Conservation (phyloP, 352 stramenopile species). For the Globisporangium parvum region DNA sequence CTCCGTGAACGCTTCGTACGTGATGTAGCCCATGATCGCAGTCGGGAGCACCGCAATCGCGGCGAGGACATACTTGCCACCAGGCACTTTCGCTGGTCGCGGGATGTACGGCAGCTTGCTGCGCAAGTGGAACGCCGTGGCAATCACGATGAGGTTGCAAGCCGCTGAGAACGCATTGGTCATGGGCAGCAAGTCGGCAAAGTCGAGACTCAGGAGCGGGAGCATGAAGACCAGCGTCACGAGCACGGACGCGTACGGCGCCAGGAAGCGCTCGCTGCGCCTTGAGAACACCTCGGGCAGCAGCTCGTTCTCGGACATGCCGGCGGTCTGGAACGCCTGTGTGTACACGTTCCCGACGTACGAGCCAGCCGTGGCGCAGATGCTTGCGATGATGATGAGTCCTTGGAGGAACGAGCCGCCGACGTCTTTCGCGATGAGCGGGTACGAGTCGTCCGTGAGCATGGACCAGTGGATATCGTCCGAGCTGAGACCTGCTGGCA, state of each 20-base stretch:
- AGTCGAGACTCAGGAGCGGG: constrained; percentile 43
- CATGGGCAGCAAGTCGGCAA: constrained; percentile 73
- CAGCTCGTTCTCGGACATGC: constrained; percentile 60
- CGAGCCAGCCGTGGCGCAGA: constrained; percentile 77
- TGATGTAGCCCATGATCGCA: constrained; percentile 44
- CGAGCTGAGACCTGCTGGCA: constrained; percentile 7
- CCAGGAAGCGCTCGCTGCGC: constrained; percentile 25
- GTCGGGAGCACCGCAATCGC: constrained; percentile 29
- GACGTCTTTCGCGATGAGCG: constrained; percentile 56
- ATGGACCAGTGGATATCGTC: constrained; percentile 32
- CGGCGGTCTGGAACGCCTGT: constrained; percentile 76
- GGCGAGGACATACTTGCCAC: constrained; percentile 28
- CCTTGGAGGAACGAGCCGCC: constrained; percentile 62
- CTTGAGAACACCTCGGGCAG: constrained; percentile 48
- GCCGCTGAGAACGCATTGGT: constrained; percentile 89
- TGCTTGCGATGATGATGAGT: constrained; percentile 69
- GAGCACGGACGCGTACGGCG: constrained; percentile 28
- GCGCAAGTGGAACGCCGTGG: constrained; percentile 85
- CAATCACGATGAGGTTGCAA: constrained; percentile 87
- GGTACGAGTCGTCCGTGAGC: constrained; percentile 79
- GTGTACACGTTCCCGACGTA: constrained; percentile 81
- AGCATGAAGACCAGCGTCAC: constrained; percentile 33
- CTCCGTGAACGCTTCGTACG: constrained; percentile 32
- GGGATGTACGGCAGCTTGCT: constrained; percentile 59
- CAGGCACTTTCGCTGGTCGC: constrained; percentile 50